Conservation (phyloP, 2,329 filamentous ascomycete genomes). For the Cladosporium sp. region DNA sequence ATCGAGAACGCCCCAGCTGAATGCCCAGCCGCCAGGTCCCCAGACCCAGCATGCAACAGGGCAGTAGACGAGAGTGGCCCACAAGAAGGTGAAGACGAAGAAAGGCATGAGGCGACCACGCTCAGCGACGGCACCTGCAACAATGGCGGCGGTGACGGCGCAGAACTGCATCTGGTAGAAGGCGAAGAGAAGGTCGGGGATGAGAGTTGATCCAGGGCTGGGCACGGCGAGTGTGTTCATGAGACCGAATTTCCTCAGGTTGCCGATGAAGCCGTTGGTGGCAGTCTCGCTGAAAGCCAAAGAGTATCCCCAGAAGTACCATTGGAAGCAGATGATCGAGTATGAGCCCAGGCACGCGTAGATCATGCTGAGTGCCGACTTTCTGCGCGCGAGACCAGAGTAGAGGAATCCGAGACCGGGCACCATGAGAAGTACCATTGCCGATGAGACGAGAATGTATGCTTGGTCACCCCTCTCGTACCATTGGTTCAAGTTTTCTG, state of each 20-base stretch:
- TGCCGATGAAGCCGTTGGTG: constrained; percentile 86
- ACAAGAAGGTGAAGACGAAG: constrained; percentile 94
- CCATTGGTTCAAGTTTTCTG: constrained; percentile 93
- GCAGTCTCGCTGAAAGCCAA: constrained; percentile 80
- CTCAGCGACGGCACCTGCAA: constrained; percentile 88
- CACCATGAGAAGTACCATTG: constrained; percentile 95
- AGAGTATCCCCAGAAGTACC: constrained; percentile 99
- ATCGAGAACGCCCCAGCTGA: constrained; percentile 85
- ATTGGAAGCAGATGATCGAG: constrained; percentile 91
- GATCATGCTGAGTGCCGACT: constrained; percentile 94
- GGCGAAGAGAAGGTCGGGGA: constrained; percentile 85
- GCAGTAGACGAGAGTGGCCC: constrained; percentile 97
- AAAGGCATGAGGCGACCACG: constrained; percentile 86
- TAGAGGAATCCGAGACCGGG: constrained; percentile 97
- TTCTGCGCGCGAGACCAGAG: constrained; percentile 93
- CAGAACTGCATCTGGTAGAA: constrained; percentile 99
- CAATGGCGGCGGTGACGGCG: constrained; percentile 83
- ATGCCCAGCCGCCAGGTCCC: constrained; percentile 92
- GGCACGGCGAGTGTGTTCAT: constrained; percentile 76
- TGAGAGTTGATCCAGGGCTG: constrained; percentile 81
- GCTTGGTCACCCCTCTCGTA: constrained; percentile 87
- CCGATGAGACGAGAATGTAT: constrained; percentile 83
- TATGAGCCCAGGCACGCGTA: constrained; percentile 96
- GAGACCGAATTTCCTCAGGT: constrained; percentile 84
- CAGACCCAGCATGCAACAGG: constrained; percentile 95